Percentiles rank a stretch among this genome's conserved stretches.
Evolutionary conservation across 371 early-diverging fungal genomes (phyloP).

Genomic region (Apophysomyces trapeziformis): DNA sequence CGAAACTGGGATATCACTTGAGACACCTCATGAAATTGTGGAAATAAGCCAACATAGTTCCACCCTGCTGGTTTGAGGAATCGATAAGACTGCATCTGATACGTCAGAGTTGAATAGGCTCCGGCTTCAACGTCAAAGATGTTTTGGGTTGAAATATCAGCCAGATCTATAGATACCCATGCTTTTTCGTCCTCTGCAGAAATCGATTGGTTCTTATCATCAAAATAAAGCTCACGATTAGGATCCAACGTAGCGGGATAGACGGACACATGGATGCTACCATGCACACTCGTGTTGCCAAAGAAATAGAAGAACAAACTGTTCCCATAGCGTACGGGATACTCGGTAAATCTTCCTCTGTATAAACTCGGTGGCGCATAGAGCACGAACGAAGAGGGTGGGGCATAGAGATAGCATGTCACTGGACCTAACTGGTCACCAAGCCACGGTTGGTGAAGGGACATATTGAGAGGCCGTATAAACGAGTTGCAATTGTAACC

Average conservation of each 20-base stretch:
- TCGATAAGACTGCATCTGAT: conserved; percentile 25
- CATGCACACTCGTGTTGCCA: conserved; percentile 13
- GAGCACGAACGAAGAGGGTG: conserved; percentile 12
- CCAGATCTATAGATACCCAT: conserved; percentile 28
- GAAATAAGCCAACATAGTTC: conserved; percentile 36
- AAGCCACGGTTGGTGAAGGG: conserved; percentile 23
- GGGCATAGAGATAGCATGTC: conserved; percentile 25
- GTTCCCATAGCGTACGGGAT: conserved; percentile 18
- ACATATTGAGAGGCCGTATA: conserved; percentile 22
- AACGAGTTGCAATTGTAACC: conserved; percentile 21
- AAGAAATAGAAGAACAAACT: conserved; percentile 22
- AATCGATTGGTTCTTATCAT: conserved; percentile 16
- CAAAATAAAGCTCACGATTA: conserved; percentile 21
- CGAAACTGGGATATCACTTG: conserved; percentile 20
- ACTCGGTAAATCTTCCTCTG: conserved; percentile 8
- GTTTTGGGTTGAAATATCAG: conserved; percentile 27
- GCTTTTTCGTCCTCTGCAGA: conserved; percentile 5
- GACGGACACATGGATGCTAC: conserved; percentile 24
- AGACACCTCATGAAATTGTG: conserved; percentile 14
- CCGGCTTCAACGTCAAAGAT: conserved; percentile 23
- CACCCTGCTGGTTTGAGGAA: conserved; percentile 25
- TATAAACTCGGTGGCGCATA: too few relatives aligned
- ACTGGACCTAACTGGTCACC: conserved; percentile 18
- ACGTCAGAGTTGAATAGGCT: conserved; percentile 16
- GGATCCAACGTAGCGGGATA: conserved; percentile 32